Conservation (phyloP, 2,329 filamentous ascomycete genomes). For the Berkeleyomyces basicola region DNA sequence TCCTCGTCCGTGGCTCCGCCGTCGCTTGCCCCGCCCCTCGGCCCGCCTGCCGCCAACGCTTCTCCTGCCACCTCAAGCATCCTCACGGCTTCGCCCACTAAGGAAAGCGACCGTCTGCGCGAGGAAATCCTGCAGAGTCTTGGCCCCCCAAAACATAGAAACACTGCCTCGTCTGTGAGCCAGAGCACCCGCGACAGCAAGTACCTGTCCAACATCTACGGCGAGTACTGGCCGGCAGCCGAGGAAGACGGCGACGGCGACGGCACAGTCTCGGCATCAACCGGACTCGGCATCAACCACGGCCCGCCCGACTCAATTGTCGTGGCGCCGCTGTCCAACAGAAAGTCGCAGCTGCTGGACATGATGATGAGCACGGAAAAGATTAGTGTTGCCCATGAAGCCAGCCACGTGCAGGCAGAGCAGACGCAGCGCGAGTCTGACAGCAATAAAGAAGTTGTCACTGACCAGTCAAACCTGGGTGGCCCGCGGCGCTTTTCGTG, state of each 20-base stretch:
- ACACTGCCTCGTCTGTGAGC: neutral
- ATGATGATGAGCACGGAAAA: neutral
- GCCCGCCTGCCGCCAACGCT: slow-evolving; percentile 1
- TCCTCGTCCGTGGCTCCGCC: slow-evolving; percentile 2
- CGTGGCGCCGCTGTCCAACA: neutral
- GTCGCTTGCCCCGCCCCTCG: neutral
- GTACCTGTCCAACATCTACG: slow-evolving; percentile 49
- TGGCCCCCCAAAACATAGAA: slow-evolving; percentile 24
- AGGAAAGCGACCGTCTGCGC: slow-evolving; percentile 53
- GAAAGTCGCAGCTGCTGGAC: neutral
- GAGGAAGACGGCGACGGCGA: neutral
- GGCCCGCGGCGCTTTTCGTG: slow-evolving; percentile 9
- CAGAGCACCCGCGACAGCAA: slow-evolving; percentile 35
- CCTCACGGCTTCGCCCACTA: slow-evolving; percentile 33
- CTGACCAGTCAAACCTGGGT: neutral
- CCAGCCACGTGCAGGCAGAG: neutral
- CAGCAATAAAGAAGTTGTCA: neutral
- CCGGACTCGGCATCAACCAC: neutral
- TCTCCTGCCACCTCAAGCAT: slow-evolving; percentile 6
- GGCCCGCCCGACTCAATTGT: neutral
- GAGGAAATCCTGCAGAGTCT: slow-evolving; percentile 62
- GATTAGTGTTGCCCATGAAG: slow-evolving; percentile 8
- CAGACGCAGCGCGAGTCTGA: neutral
- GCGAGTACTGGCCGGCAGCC: slow-evolving; percentile 45
- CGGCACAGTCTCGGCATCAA: neutral